These are phyloP conservation scores for Xanthoceras sorbifolium DNA, from an alignment of 345 rosid genomes.

Conservation along the genomic window DNA sequence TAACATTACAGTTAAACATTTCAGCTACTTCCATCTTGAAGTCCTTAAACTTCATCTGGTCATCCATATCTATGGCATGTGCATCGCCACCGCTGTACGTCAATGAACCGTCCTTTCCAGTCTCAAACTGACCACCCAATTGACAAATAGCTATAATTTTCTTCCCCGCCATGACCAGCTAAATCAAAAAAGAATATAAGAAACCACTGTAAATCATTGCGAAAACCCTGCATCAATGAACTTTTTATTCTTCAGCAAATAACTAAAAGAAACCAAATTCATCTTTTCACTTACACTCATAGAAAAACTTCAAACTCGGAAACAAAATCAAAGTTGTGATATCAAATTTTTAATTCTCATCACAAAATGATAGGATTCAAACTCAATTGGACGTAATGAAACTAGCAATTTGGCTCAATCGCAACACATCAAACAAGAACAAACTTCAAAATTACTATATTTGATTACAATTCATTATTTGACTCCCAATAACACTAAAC, in stretches of 20 bases:
- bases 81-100: constrained; percentile 68
- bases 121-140: constrained; percentile 60
- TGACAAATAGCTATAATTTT: constrained; percentile 76
- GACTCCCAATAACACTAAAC: background rate
- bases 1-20: constrained; percentile 51
- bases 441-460: background rate
- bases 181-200: background rate
- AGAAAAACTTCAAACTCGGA: background rate
- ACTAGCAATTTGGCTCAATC: background rate
- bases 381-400: background rate
- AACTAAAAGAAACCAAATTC: background rate
- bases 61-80: constrained; percentile 67
- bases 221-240: background rate
- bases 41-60: constrained; percentile 45
- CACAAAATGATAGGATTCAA: background rate
- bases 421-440: background rate
- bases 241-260: background rate
- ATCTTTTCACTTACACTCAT: too few species aligned
- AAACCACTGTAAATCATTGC: background rate
- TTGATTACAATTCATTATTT: background rate
- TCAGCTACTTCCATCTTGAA: constrained; percentile 70
- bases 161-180: constrained; percentile 59
- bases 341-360: background rate
- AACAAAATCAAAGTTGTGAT: background rate
- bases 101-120: constrained; percentile 46